Conservation (phyloP, 2,329 filamentous ascomycete species). For the Cercospora nicotianae region DNA sequence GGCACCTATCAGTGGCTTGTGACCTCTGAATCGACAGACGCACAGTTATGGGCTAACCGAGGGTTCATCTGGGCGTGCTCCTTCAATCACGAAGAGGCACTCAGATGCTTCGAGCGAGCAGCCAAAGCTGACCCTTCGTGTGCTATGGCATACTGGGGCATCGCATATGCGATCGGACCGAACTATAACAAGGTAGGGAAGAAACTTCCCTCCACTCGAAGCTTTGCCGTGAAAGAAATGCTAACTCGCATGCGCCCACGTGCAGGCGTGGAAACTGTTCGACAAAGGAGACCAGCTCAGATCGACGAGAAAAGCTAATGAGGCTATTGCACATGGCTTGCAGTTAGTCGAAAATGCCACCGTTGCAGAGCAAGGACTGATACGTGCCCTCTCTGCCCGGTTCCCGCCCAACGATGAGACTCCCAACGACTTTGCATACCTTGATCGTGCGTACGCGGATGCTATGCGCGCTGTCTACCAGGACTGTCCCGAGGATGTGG, state of each 20-base stretch:
- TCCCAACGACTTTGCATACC: background rate
- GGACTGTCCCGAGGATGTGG: background rate
- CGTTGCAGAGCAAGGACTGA: background rate
- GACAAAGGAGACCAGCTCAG: background rate
- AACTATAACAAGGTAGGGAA: background rate
- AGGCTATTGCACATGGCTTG: background rate
- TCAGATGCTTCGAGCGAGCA: background rate
- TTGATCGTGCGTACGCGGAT: background rate
- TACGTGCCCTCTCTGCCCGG: background rate
- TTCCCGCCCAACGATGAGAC: background rate
- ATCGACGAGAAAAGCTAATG: background rate
- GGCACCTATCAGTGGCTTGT: background rate
- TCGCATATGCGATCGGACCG: background rate
- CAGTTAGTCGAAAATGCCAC: background rate
- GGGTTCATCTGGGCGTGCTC: background rate
- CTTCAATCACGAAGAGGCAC: background rate
- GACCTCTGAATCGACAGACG: background rate
- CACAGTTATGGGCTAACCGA: background rate
- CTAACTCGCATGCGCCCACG: background rate
- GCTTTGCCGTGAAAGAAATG: background rate
- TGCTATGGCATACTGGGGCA: background rate
- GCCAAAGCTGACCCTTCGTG: background rate
- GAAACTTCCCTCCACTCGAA: background rate
- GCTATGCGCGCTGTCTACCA: background rate
- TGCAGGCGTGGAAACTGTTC: background rate